These are phyloP conservation scores for Avena sativa DNA, from an alignment of 176 grass and related monocot genomes.

Conservation along the genomic window DNA sequence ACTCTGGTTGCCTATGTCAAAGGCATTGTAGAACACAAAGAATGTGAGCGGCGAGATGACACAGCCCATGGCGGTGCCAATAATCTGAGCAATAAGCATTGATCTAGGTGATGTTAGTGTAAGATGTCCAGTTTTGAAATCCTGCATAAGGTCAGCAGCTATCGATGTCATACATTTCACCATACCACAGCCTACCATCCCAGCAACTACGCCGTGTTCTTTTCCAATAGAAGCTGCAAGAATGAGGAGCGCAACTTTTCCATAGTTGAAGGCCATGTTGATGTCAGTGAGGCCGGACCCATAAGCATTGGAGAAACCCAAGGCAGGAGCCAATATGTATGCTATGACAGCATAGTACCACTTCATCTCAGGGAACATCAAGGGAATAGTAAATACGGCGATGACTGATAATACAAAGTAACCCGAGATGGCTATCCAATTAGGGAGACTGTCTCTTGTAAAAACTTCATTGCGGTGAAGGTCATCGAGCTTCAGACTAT, in stretches of 20 bases:
- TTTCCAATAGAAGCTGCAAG: conserved; percentile 79
- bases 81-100: conserved; percentile 88
- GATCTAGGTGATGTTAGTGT: conserved; percentile 93
- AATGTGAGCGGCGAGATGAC: conserved; percentile 85
- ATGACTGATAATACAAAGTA: conserved; percentile 59
- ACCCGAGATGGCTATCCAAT: conserved; percentile 70
- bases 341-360: conserved; percentile 92
- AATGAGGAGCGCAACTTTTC: conserved; percentile 87
- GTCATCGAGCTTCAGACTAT: conserved; percentile 43
- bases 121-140: conserved; percentile 96
- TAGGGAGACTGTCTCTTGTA: conserved; percentile 63
- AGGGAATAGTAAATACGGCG: conserved; percentile 65
- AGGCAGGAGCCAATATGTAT: conserved; percentile 80
- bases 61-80: conserved; percentile 94
- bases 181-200: conserved; percentile 85
- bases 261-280: conserved; percentile 98
- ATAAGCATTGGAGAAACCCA: conserved; percentile 97
- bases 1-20: conserved; percentile 91
- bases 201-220: conserved; percentile 83
- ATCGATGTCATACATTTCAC: conserved; percentile 90
- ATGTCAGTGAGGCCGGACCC: conserved; percentile 95
- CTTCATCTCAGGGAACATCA: conserved; percentile 89
- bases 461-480: conserved; percentile 80
- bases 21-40: conserved; percentile 92
- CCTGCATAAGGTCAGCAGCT: conserved; percentile 96